Conservation (phyloP, 768 basidiomycete species). For the Trametopsis cervina region DNA sequence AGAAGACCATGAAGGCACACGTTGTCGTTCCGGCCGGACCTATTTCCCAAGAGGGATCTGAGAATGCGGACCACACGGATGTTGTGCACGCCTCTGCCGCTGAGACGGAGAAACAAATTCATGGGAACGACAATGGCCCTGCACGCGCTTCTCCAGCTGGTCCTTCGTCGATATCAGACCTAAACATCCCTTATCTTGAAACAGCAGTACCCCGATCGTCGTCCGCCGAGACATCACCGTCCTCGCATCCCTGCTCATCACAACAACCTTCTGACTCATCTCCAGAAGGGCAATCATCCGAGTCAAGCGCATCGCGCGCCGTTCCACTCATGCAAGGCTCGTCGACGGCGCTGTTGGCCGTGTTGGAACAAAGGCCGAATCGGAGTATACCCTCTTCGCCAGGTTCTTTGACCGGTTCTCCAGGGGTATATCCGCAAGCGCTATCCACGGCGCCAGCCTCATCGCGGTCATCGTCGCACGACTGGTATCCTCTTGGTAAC, state of each 20-base stretch:
- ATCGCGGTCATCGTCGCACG: no score
- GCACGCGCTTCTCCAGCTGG: no score
- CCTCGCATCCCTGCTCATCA: background rate
- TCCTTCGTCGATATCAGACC: background rate
- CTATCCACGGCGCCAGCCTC: no score
- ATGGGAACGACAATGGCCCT: background rate
- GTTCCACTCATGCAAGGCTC: conserved; percentile 51
- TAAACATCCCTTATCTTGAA: background rate
- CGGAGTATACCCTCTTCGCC: conserved; percentile 10
- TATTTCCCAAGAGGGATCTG: background rate
- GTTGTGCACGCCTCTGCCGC: background rate
- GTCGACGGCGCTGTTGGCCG: conserved; percentile 61
- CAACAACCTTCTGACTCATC: background rate
- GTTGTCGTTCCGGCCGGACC: no score
- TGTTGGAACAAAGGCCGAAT: conserved; percentile 38
- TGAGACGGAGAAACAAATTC: background rate
- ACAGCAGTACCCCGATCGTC: background rate
- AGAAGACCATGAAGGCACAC: conserved; percentile 57
- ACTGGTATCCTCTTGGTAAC: background rate
- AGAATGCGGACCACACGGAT: background rate
- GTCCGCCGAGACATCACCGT: background rate
- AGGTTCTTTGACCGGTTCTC: conserved; percentile 2
- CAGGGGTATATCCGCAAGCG: background rate
- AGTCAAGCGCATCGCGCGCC: background rate
- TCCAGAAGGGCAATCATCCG: no score